Conservation (phyloP, 257 asterid genomes). For the Haberlea rhodopensis region DNA sequence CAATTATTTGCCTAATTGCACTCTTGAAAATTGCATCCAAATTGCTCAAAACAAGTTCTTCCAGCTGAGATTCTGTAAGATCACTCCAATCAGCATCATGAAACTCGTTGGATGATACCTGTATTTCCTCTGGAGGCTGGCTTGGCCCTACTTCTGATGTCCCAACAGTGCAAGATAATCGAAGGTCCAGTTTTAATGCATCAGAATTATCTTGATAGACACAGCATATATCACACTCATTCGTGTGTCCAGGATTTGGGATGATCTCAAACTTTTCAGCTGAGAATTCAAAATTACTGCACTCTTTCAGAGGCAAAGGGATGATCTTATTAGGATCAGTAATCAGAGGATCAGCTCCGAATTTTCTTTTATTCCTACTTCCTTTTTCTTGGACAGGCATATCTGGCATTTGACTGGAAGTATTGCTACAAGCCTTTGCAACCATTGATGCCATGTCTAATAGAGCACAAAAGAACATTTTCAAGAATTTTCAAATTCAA, state of each 20-base stretch:
- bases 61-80: conserved; percentile 80
- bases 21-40: conserved; percentile 77
- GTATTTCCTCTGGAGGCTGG: conserved; percentile 46
- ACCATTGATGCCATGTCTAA: conserved; percentile 75
- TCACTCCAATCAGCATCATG: conserved; percentile 93
- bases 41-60: conserved; percentile 71
- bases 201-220: conserved; percentile 50
- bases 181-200: conserved; percentile 72
- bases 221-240: conserved; percentile 60
- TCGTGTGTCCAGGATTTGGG: conserved; percentile 38
- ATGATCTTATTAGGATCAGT: conserved; percentile 53
- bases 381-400: conserved; percentile 69
- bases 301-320: conserved; percentile 53
- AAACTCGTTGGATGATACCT: conserved; percentile 46
- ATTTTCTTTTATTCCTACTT: conserved; percentile 90
- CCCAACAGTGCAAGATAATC: conserved; percentile 62
- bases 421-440: conserved; percentile 62
- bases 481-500: conserved; percentile 30
- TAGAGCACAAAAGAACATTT: conserved; percentile 42
- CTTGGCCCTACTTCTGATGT: conserved; percentile 45
- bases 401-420: conserved; percentile 60
- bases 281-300: conserved; percentile 69
- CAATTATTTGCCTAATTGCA: conserved; percentile 74
- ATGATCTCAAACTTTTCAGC: conserved; percentile 63
- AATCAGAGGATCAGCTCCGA: conserved; percentile 81